Evolutionary conservation across 768 basidiomycete species (phyloP).

Genomic region (Leccinellum luteum): DNA sequence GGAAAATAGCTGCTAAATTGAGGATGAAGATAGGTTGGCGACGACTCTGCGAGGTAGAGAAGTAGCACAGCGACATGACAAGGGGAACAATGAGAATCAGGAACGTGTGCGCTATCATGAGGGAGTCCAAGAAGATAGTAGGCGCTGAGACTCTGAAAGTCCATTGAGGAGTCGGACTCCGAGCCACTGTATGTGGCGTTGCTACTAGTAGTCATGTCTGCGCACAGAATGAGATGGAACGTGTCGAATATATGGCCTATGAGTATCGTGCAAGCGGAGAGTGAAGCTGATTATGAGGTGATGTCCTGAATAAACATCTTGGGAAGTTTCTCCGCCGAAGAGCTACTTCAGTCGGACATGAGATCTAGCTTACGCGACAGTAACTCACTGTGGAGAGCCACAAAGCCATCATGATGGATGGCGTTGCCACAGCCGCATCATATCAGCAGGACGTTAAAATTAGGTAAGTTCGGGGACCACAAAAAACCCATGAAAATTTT

Average conservation of each 20-base stretch:
- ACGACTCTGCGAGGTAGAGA: constrained; percentile 19
- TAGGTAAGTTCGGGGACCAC: too few relatives aligned
- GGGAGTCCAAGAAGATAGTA: constrained; percentile 8
- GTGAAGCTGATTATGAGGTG: too few relatives aligned
- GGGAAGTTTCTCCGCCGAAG: not conserved
- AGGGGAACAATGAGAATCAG: constrained; percentile 20
- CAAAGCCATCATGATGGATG: too few relatives aligned
- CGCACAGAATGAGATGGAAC: not conserved
- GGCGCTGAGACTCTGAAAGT: too few relatives aligned
- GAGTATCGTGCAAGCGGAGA: not conserved
- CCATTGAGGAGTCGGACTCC: not conserved
- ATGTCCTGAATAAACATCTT: too few relatives aligned
- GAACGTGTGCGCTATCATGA: constrained; percentile 26
- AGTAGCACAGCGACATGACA: constrained; percentile 18
- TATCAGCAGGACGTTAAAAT: too few relatives aligned
- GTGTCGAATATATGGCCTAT: not conserved
- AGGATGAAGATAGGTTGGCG: constrained; percentile 18
- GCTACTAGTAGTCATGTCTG: constrained; percentile 5
- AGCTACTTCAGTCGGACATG: not conserved
- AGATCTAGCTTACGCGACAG: not conserved
- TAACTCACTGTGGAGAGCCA: too few relatives aligned
- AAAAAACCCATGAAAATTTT: too few relatives aligned
- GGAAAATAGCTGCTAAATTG: constrained; percentile 9
- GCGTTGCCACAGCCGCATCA: too few relatives aligned
- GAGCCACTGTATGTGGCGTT: not conserved